A percentile compares a stretch with the other conserved stretches of the same genome.
Evolutionary conservation across 2,329 filamentous ascomycete genomes (phyloP).

Genomic region (Beauveria pseudobassiana): DNA sequence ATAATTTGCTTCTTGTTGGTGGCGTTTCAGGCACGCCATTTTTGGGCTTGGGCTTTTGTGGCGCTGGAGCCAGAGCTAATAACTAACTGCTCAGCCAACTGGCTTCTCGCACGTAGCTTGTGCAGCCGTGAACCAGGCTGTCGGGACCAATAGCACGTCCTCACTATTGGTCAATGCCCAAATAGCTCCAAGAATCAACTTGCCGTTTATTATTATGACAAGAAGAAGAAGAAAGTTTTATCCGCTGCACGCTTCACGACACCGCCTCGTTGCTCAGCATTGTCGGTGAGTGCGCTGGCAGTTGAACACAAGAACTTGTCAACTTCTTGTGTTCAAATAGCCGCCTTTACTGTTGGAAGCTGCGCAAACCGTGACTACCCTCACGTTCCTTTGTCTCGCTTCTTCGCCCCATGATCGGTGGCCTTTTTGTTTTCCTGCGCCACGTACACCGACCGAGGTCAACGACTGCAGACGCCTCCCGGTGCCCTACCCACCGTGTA

Average conservation of each 20-base stretch:
- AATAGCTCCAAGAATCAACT: background rate
- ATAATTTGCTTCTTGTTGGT: background rate
- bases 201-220: background rate
- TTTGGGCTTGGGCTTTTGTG: constrained; percentile 1
- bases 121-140: background rate
- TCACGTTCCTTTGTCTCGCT: background rate
- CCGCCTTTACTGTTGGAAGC: background rate
- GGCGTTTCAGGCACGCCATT: background rate
- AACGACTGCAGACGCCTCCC: background rate
- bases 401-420: background rate
- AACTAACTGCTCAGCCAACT: background rate
- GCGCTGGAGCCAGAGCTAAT: background rate
- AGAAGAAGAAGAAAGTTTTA: background rate
- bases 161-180: constrained; percentile 2
- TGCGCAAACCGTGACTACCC: no score
- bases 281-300: background rate
- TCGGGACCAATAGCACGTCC: background rate
- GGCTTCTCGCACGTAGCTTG: constrained; percentile 5
- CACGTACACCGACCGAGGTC: background rate
- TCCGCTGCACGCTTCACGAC: background rate
- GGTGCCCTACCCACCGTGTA: background rate
- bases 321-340: background rate
- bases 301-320: background rate
- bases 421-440: background rate
- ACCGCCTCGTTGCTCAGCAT: background rate